A percentile compares a stretch with the other conserved stretches of the same genome.
These are phyloP conservation scores for Botrytis medusae DNA, from an alignment of 2,329 filamentous ascomycete species.

Conservation along the genomic window DNA sequence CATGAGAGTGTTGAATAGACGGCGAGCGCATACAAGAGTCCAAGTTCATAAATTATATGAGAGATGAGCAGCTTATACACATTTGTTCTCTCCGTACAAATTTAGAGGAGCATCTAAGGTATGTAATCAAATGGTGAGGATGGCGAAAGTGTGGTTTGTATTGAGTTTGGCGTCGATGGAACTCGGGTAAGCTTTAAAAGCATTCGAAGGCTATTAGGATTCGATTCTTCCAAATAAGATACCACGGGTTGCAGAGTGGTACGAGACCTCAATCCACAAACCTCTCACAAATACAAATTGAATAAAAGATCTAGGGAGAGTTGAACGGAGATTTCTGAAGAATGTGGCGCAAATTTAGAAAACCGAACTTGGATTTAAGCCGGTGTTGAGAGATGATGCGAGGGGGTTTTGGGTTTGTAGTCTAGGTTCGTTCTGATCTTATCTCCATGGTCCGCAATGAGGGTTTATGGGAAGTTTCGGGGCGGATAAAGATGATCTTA, in stretches of 20 bases:
- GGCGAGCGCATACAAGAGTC: neutral
- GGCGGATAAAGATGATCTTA: neutral
- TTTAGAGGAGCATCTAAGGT: neutral
- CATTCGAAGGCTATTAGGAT: neutral
- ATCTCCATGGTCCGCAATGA: neutral
- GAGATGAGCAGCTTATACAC: neutral
- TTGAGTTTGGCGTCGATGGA: neutral
- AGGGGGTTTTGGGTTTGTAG: neutral
- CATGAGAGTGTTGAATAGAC: neutral
- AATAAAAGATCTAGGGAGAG: too few species aligned
- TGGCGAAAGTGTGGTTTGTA: neutral
- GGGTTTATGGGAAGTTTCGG: fast-evolving
- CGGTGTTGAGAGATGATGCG: fast-evolving
- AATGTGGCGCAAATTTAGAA: neutral
- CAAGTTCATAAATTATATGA: neutral
- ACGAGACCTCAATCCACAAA: neutral
- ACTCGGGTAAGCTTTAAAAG: neutral
- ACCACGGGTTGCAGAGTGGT: neutral
- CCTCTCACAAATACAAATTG: neutral
- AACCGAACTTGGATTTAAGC: neutral
- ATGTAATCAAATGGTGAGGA: neutral
- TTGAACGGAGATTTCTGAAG: too few species aligned
- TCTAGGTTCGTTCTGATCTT: neutral
- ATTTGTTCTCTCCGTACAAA: neutral
- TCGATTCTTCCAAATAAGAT: neutral